A percentile compares a stretch with the other conserved stretches of the same genome.
phyloP scores from a whole-genome alignment of 2,329 filamentous ascomycete genomes.

The Lojkania enalia region DNA sequence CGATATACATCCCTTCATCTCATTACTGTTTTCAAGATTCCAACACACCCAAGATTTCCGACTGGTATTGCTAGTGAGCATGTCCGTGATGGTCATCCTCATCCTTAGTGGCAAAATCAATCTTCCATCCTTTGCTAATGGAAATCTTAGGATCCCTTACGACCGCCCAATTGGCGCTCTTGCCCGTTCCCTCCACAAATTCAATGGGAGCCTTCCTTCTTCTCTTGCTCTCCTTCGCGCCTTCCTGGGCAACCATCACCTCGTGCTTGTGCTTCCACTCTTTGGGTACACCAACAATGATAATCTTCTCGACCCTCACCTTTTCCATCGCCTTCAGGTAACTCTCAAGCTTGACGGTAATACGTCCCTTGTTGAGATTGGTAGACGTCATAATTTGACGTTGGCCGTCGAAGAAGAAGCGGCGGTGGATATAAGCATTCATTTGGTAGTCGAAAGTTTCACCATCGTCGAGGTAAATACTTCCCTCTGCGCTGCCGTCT shows the following conservation, averaged over 20 bases:
- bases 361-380: slow-evolving; percentile 43
- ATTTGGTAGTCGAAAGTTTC: slow-evolving; percentile 86
- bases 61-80: too few species aligned
- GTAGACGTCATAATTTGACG: slow-evolving; percentile 68
- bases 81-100: neutral
- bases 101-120: slow-evolving; percentile 59
- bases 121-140: slow-evolving; percentile 67
- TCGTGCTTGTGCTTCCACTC: slow-evolving; percentile 69
- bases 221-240: slow-evolving; percentile 48
- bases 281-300: slow-evolving; percentile 77
- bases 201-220: slow-evolving; percentile 60
- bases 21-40: too few species aligned
- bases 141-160: slow-evolving; percentile 64
- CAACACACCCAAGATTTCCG: too few species aligned
- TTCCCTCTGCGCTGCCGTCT: slow-evolving; percentile 73
- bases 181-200: slow-evolving; percentile 57
- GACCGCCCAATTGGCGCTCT: slow-evolving; percentile 64
- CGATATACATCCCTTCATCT: too few species aligned
- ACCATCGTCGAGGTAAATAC: slow-evolving; percentile 89
- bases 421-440: slow-evolving; percentile 85
- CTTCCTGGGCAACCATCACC: slow-evolving; percentile 67
- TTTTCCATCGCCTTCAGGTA: slow-evolving; percentile 80
- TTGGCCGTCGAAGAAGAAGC: slow-evolving; percentile 66
- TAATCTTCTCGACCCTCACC: slow-evolving; percentile 80
- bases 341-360: slow-evolving; percentile 65